Base-by-base conservation (phyloP, 1,139 yeast species). In the Sugiyamaella pinicola region DNA sequence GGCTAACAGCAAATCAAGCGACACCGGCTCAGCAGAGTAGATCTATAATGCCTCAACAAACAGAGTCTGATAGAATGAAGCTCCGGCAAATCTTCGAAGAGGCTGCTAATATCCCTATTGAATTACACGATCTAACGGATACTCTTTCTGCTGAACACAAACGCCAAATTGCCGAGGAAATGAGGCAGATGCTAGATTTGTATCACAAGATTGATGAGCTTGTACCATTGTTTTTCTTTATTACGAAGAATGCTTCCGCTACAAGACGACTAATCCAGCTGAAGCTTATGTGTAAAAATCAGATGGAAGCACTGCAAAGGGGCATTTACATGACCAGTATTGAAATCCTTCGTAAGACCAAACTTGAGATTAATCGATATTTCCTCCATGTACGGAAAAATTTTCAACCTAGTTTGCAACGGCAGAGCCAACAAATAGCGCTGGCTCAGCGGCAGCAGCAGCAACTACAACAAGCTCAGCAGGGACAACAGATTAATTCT, bases 261-360 rank as follows among this genome's bases (percentile, higher is more conserved):
- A 85, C 96, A 1, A 82, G 82, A 63, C 79, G 87, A 58, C 78
- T 89, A 58, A 76, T 89, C 56, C 93, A 87, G 66, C 82, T 87
- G 77, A 84, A 88, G 68, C 78, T 82, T 57, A 85, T 88, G 85
- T 82, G 88, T 42, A 84, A 83, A 63, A 85, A 84, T 65, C 86
- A 88, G 56, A 73, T 84, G 64, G 95, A 87, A 51, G 82, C 80
- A 59, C 70, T 85, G 67, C 78, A 81, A 63, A 74, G 82, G 68
- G 83, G 87, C 37, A 69, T 79, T 53, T 84, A 79, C 69, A 74
- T 85, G 68, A 84, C 93, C 10, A 78, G 80, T 4, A 86, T 87
- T 6, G 88, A 82, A 53, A 76, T 87, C 47, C 74, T 87, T 48
- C 87, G 82, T 49, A 85, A 84, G 67, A 79, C 89, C 52, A 80